These are phyloP conservation scores for Heimioporus sp. DNA, from an alignment of 768 basidiomycete species.

Conservation along the genomic window DNA sequence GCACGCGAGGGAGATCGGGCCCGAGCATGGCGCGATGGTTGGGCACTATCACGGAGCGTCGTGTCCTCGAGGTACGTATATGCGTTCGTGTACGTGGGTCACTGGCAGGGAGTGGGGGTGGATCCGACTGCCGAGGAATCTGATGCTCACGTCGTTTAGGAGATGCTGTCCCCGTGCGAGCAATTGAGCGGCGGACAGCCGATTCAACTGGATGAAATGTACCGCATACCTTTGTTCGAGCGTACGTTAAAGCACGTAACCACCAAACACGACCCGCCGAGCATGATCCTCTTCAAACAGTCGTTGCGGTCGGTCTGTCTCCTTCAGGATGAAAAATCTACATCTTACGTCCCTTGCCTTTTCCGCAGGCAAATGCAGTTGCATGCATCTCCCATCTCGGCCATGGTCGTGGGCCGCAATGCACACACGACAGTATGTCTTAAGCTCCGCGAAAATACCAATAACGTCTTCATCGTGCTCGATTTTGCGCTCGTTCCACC, in stretches of 20 bases:
- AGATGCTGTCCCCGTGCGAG: constrained; percentile 49
- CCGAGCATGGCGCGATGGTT: constrained; percentile 10
- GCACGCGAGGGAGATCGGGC: neutral
- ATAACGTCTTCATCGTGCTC: constrained; percentile 53
- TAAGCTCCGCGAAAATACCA: constrained; percentile 23
- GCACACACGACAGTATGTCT: constrained; percentile 58
- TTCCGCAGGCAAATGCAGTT: constrained; percentile 25
- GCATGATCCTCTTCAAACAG: constrained; percentile 33
- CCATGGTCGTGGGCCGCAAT: constrained; percentile 56
- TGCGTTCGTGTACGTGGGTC: neutral
- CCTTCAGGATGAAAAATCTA: neutral
- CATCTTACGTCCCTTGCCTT: neutral
- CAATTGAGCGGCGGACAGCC: constrained; percentile 44
- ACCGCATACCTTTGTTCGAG: constrained; percentile 46
- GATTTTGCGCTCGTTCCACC: constrained; percentile 53
- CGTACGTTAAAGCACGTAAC: constrained; percentile 34
- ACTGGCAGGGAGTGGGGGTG: neutral
- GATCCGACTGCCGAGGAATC: neutral
- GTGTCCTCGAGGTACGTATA: constrained; percentile 20
- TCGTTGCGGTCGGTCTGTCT: constrained; percentile 20
- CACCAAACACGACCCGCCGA: constrained; percentile 38
- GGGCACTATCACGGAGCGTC: constrained; percentile 9
- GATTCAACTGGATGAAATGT: constrained; percentile 52
- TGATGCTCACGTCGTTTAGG: constrained; percentile 33
- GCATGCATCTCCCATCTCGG: constrained; percentile 19